Conservation (phyloP, 2,329 filamentous ascomycete genomes). For the Lecanicillium sp. region DNA sequence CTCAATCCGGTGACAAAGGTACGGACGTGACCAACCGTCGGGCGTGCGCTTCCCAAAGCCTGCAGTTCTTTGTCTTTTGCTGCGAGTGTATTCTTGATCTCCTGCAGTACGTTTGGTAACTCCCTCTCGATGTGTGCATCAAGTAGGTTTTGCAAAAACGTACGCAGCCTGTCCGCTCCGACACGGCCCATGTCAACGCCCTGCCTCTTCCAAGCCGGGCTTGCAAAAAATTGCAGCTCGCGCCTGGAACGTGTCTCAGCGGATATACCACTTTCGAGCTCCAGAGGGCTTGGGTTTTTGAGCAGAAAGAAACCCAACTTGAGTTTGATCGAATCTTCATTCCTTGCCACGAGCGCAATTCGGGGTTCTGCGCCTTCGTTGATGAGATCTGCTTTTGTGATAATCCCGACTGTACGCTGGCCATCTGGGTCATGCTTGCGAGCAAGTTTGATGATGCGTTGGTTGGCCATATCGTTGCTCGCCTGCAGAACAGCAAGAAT, state of each 20-base stretch:
- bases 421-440: conserved; percentile 27
- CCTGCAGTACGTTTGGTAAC: conserved; percentile 22
- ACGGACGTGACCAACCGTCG: conserved; percentile 17
- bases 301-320: conserved; percentile 31
- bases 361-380: conserved; percentile 19
- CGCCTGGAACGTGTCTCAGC: conserved; percentile 27
- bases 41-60: conserved; percentile 16
- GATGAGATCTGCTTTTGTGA: conserved; percentile 37
- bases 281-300: conserved; percentile 30
- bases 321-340: conserved; percentile 34
- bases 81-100: conserved; percentile 17
- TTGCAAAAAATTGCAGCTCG: conserved; percentile 37
- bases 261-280: conserved; percentile 28
- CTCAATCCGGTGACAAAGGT: conserved; percentile 19
- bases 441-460: conserved; percentile 28
- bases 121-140: conserved; percentile 25
- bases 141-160: conserved; percentile 21
- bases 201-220: conserved; percentile 28
- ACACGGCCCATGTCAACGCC: conserved; percentile 18
- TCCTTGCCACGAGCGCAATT: conserved; percentile 24
- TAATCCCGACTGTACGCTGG: conserved; percentile 35
- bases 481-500: conserved; percentile 39
- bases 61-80: conserved; percentile 12
- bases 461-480: conserved; percentile 32
- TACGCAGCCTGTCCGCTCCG: conserved; percentile 17